Conservation (phyloP, 805 yeast genomes). For the Wickerhamiella shivajii region DNA sequence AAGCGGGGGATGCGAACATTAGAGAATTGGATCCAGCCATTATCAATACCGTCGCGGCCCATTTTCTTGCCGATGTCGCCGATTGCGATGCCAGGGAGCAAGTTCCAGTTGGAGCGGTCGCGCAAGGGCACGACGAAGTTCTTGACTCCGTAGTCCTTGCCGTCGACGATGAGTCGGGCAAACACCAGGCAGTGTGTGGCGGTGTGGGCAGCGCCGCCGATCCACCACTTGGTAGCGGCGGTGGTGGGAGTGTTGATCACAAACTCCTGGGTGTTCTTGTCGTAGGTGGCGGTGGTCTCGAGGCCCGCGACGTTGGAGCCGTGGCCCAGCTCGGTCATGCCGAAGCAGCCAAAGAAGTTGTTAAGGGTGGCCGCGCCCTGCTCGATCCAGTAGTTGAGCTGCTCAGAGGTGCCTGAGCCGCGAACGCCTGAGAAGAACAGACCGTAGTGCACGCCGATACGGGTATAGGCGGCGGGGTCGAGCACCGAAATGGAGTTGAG, state of each 20-base stretch:
- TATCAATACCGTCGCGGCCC: conserved; percentile 94
- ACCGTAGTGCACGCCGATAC: conserved; percentile 81
- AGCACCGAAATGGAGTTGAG: conserved; percentile 20
- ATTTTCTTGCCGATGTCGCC: conserved; percentile 93
- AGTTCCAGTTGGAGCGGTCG: conserved; percentile 47
- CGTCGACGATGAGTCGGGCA: conserved; percentile 69
- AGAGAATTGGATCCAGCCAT: conserved; percentile 91
- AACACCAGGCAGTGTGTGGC: conserved; percentile 78
- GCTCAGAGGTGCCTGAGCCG: conserved; percentile 80
- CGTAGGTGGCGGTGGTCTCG: conserved; percentile 83
- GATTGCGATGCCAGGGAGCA: conserved; percentile 64
- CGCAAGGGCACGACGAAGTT: conserved; percentile 84
- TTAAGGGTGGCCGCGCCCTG: conserved; percentile 31
- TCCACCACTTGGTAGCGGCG: conserved; percentile 98
- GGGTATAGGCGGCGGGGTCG: conserved; percentile 70
- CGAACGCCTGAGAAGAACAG: conserved; percentile 65
- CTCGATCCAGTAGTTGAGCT: conserved; percentile 68
- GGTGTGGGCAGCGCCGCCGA: conserved; percentile 94
- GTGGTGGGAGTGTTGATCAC: conserved; percentile 73
- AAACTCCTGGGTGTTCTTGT: conserved; percentile 49
- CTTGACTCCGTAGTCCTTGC: conserved; percentile 82
- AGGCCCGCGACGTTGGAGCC: conserved; percentile 89
- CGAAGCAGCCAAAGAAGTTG: conserved; percentile 64
- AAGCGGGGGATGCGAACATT: conserved; percentile 72
- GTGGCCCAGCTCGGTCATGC: conserved; percentile 86